A percentile compares a stretch with the other conserved stretches of the same genome.
Evolutionary conservation across 2,329 filamentous ascomycete species (phyloP).

Genomic region (Botrytis porri): DNA sequence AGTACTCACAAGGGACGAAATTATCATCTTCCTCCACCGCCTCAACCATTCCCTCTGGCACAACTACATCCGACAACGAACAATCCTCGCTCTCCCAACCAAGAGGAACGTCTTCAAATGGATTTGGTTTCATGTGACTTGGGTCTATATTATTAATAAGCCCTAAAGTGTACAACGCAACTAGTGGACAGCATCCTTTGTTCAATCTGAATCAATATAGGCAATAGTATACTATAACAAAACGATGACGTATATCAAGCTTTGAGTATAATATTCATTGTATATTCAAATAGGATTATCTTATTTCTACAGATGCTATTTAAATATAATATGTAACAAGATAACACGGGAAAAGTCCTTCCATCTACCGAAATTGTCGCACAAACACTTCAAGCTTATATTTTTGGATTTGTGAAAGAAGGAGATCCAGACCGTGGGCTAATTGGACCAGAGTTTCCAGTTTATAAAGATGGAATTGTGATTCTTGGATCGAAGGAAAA

Average conservation of each 20-base stretch:
- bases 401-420: not conserved
- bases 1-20: not conserved
- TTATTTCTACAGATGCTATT: too few relatives aligned
- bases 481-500: not conserved
- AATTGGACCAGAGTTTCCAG: not conserved
- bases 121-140: not conserved
- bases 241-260: too few relatives aligned
- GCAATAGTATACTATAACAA: too few relatives aligned
- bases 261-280: too few relatives aligned
- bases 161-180: not conserved
- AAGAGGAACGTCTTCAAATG: not conserved
- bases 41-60: not conserved
- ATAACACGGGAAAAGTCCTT: not conserved
- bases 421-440: not conserved
- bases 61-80: not conserved
- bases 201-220: too few relatives aligned
- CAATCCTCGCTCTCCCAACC: not conserved
- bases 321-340: too few relatives aligned
- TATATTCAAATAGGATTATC: too few relatives aligned
- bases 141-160: not conserved
- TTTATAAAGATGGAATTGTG: not conserved
- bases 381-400: not conserved
- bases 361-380: not conserved
- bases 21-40: not conserved
- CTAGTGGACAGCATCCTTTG: not conserved